Evolutionary conservation across 306 rosid genomes (phyloP), one percentile per base, ranked within the genome.

Genomic region (Begonia masoniana): DNA sequence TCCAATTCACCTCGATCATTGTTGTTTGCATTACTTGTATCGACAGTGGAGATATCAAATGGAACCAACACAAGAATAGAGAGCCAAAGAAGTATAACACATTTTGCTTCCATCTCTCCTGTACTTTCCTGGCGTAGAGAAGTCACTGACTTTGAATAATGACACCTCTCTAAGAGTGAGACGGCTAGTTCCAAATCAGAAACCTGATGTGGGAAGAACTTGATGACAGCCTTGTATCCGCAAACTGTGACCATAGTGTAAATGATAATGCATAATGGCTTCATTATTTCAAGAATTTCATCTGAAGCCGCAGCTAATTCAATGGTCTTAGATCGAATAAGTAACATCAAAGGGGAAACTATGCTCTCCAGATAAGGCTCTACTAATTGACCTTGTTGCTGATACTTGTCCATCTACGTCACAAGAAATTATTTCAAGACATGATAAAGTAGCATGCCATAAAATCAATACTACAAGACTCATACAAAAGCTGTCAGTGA

Each of bases 131-230:
- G 82, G 66, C 95, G 68, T 68, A 59, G 41, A 7, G 94, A 74
- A 2, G 97, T 50, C 50, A 47, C 79, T 0, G 97, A 76, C 15
- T 60, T 75, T 13, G 69, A 70, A 55, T 46, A 55, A 48, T 80
- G 94, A 58, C 92, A 91, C 69, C 68, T 91, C 67, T 91, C 92
- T 57, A 83, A 43, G 35, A 91, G 92, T 51, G 92, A 83, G 5
- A 83, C 96, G 13, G 96, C 97, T 46, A 85, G 88, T 70, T 91
- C 97, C 62, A 85, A 81, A 76, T 91, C 97, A 10, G 96, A 85
- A 54, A 91, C 97, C 70, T 91, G 96, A 70, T 91, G 97, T 0
- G 97, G 96, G 61, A 85, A 83, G 68, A 91, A 91, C 75, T 78
- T 82, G 60, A 83, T 74, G 10, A 91, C 96, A 14, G 88, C 77